Evolutionary conservation across 2,329 filamentous ascomycete species (phyloP).

Genomic region (Talaromyces sp.): DNA sequence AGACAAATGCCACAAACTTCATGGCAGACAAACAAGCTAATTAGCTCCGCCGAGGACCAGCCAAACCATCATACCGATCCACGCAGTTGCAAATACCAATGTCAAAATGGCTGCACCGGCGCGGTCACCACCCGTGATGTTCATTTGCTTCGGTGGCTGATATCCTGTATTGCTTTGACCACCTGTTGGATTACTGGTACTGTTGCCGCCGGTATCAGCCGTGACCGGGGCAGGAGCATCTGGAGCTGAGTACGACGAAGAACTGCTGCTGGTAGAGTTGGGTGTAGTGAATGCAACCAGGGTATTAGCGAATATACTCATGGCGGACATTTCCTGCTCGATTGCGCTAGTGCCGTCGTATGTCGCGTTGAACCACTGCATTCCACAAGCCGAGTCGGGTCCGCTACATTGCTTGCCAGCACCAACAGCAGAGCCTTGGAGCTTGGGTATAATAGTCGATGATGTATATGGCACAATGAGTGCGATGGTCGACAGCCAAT

Average conservation of each 20-base stretch:
- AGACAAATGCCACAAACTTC: not conserved
- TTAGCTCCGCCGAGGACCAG: slow-evolving; percentile 19
- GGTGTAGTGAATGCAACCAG: slow-evolving; percentile 25
- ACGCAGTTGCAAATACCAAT: slow-evolving; percentile 16
- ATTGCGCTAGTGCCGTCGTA: slow-evolving; percentile 37
- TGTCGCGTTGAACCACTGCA: slow-evolving; percentile 38
- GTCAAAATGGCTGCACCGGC: slow-evolving; percentile 21
- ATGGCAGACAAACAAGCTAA: not conserved
- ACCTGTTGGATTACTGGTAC: slow-evolving; percentile 45
- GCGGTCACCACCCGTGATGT: slow-evolving; percentile 19
- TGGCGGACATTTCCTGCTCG: slow-evolving; percentile 42
- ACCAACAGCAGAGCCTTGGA: slow-evolving; percentile 52
- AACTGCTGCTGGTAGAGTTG: slow-evolving; percentile 11
- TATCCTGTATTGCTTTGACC: slow-evolving; percentile 29
- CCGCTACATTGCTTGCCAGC: slow-evolving; percentile 55
- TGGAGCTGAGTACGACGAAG: slow-evolving; percentile 14
- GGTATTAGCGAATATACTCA: slow-evolving; percentile 34
- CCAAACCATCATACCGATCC: slow-evolving; percentile 21
- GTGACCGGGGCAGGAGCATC: slow-evolving; percentile 41
- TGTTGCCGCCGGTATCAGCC: slow-evolving; percentile 56
- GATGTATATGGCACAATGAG: slow-evolving; percentile 57
- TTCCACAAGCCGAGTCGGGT: slow-evolving; percentile 53
- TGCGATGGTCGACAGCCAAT: slow-evolving; percentile 57
- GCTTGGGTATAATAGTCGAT: slow-evolving; percentile 49
- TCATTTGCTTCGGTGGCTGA: slow-evolving; percentile 9